A percentile compares a stretch with the other conserved stretches of the same genome.
Evolutionary conservation across 441 rosid genomes (phyloP).

Genomic region (Erysimum cheiri): DNA sequence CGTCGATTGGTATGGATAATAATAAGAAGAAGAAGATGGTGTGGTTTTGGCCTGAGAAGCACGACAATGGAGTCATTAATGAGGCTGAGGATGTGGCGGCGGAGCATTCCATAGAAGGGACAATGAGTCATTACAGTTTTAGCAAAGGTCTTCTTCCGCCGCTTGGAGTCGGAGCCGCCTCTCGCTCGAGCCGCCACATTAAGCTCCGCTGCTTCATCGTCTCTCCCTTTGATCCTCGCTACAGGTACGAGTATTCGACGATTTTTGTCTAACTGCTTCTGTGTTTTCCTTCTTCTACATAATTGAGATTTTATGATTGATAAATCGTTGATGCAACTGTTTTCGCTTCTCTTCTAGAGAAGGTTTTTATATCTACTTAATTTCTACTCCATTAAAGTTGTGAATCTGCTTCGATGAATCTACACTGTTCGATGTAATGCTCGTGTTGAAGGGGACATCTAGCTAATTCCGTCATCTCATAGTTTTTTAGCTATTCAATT

Average conservation of each 20-base stretch:
- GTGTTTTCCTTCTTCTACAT: not conserved
- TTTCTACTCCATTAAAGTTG: not conserved
- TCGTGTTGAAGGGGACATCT: not conserved
- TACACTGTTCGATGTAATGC: slow-evolving; percentile 37
- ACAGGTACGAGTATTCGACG: slow-evolving; percentile 64
- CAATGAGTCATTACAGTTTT: slow-evolving; percentile 55
- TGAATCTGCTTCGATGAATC: slow-evolving; percentile 25
- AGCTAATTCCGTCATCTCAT: not conserved
- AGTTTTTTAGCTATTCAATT: not conserved
- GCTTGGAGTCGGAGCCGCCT: slow-evolving; percentile 75
- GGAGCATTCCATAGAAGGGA: slow-evolving; percentile 38
- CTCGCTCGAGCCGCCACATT: slow-evolving; percentile 45
- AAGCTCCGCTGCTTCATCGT: slow-evolving; percentile 62
- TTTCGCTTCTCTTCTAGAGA: not conserved
- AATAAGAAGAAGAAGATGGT: slow-evolving; percentile 33
- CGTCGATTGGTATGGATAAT: slow-evolving; percentile 30
- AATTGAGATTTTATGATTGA: not conserved
- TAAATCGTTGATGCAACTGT: not conserved
- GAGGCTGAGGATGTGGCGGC: slow-evolving; percentile 25
- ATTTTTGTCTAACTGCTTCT: not conserved
- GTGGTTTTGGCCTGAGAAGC: slow-evolving; percentile 43
- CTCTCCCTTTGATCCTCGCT: slow-evolving; percentile 73
- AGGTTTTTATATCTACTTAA: not conserved
- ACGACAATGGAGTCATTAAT: slow-evolving; percentile 17
- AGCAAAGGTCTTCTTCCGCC: slow-evolving; percentile 72